phyloP scores from a whole-genome alignment of 257 asterid genomes.

The Cynanchum wilfordii region DNA sequence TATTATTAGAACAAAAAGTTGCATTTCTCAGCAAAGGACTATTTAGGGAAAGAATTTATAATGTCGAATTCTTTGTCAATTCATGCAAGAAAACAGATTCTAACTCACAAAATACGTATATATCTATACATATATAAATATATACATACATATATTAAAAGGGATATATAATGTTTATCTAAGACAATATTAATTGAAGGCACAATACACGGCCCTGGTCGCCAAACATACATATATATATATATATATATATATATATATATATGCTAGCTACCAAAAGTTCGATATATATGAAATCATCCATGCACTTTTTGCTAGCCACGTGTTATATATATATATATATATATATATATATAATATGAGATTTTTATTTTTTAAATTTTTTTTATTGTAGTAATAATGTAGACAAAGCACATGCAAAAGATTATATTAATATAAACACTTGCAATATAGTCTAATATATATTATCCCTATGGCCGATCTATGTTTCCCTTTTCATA shows the following conservation, averaged over 20 bases:
- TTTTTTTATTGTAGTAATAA: neutral
- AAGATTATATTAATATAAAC: neutral
- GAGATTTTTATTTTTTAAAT: neutral
- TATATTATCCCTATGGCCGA: neutral
- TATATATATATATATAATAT: too few species aligned
- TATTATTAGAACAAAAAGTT: neutral
- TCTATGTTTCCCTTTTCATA: neutral
- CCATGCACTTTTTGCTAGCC: neutral
- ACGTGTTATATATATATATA: neutral
- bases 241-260: neutral
- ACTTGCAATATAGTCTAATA: neutral
- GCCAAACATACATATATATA: conserved; percentile 1
- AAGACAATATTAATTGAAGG: conserved; percentile 3
- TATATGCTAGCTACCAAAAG: conserved; percentile 8
- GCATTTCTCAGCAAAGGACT: neutral
- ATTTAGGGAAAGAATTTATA: neutral
- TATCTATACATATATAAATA: too few species aligned
- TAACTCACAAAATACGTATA: neutral
- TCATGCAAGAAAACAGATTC: neutral
- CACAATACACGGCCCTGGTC: conserved; percentile 31
- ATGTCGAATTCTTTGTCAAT: conserved; percentile 6
- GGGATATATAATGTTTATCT: neutral
- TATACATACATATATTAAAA: too few species aligned
- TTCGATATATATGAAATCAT: conserved; percentile 5
- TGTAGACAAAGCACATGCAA: conserved; percentile 17